Conservation (phyloP, 345 rosid species). For the Carallia pectinifolia region DNA sequence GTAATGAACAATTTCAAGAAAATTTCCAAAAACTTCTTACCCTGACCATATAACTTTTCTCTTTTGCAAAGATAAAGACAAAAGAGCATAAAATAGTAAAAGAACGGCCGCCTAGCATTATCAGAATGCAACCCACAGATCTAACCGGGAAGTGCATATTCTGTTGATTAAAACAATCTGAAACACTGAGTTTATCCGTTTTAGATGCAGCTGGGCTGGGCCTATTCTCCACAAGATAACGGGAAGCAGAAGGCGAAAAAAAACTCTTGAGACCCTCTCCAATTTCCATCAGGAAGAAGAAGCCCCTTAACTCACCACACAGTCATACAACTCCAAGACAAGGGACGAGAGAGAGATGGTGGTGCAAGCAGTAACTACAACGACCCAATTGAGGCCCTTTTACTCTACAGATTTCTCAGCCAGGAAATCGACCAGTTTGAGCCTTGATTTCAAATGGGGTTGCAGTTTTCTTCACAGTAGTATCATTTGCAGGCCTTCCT, state of each 20-base stretch:
- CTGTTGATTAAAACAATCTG: not conserved
- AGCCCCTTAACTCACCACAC: not conserved
- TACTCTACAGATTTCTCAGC: slow-evolving; percentile 30
- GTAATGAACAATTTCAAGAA: too few relatives aligned
- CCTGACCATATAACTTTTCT: too few relatives aligned
- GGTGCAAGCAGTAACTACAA: slow-evolving; percentile 32
- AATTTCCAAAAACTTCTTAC: too few relatives aligned
- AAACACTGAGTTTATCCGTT: too few relatives aligned
- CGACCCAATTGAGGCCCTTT: slow-evolving; percentile 39
- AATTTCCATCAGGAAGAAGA: too few relatives aligned
- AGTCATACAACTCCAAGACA: not conserved
- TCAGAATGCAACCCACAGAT: not conserved
- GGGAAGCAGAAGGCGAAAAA: not conserved
- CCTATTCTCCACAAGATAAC: not conserved
- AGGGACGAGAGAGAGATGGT: slow-evolving; percentile 15
- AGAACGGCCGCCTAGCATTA: too few relatives aligned
- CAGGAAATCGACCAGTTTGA: slow-evolving; percentile 30
- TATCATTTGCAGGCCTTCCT: not conserved
- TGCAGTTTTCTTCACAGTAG: not conserved
- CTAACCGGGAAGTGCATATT: not conserved
- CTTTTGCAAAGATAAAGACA: not conserved
- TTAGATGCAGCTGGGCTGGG: not conserved
- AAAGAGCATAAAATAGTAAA: not conserved
- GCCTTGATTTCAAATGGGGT: slow-evolving; percentile 37
- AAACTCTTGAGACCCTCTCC: too few relatives aligned